These are phyloP conservation scores for Calonectria hawksworthii DNA, from an alignment of 2,329 filamentous ascomycete species.

Conservation along the genomic window DNA sequence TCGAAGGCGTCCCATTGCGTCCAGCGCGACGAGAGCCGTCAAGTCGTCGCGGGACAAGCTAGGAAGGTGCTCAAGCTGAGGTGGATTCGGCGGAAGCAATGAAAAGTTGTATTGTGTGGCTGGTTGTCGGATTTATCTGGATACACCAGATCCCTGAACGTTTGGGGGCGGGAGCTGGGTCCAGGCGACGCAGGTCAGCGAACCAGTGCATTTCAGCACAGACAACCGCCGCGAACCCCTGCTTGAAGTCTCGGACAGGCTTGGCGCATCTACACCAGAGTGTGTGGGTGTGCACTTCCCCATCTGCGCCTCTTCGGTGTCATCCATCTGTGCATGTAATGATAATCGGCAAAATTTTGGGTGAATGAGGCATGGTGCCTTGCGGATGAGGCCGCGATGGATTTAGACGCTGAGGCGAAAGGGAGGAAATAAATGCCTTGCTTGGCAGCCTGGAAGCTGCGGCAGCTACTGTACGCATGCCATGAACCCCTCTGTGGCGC, in stretches of 20 bases:
- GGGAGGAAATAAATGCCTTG: background rate
- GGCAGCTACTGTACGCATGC: background rate
- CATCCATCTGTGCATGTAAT: background rate
- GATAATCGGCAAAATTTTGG: background rate
- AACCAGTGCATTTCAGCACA: slow-evolving; percentile 13
- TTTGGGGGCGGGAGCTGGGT: slow-evolving; percentile 14
- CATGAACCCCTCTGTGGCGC: background rate
- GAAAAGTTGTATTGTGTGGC: slow-evolving; percentile 1
- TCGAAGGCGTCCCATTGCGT: slow-evolving; percentile 19
- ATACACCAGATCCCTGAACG: background rate
- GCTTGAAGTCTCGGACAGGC: background rate
- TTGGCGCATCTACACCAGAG: background rate
- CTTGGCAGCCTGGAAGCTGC: background rate
- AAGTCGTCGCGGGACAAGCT: background rate
- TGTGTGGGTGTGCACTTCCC: background rate
- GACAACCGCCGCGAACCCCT: slow-evolving; percentile 1
- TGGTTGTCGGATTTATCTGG: slow-evolving; percentile 11
- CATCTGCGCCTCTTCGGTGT: background rate
- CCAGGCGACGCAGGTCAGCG: background rate
- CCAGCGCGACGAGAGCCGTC: slow-evolving; percentile 10
- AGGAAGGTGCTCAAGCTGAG: background rate
- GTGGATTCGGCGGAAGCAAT: background rate
- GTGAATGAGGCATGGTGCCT: background rate
- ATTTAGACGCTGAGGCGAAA: background rate
- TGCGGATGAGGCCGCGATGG: background rate